Percentiles rank a stretch among this genome's conserved stretches.
These are phyloP conservation scores for Danielozyma ontarioensis DNA, from an alignment of 805 yeast genomes.

Conservation along the genomic window DNA sequence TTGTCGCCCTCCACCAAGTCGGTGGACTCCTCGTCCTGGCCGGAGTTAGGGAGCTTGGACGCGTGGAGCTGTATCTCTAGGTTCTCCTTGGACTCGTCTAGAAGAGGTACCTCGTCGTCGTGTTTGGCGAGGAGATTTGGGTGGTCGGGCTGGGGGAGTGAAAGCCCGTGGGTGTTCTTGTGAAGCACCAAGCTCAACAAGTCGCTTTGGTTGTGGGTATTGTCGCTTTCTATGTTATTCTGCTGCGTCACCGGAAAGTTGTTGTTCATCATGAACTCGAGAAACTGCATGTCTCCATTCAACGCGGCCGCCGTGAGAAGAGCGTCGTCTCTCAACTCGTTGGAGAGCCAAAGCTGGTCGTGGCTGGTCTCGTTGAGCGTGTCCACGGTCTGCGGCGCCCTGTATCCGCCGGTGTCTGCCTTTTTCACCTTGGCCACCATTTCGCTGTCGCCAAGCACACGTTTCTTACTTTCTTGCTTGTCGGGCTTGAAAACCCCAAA, in stretches of 20 bases:
- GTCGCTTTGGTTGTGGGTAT: constrained; percentile 30
- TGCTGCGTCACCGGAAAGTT: constrained; percentile 1
- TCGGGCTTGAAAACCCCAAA: constrained; percentile 66
- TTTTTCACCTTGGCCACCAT: background rate
- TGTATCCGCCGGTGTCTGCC: background rate
- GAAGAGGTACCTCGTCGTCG: background rate
- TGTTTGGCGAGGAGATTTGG: constrained; percentile 17
- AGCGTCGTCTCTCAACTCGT: constrained; percentile 68
- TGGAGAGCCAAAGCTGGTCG: constrained; percentile 66
- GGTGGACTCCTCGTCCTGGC: constrained; percentile 20
- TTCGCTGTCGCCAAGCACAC: background rate
- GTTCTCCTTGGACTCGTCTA: constrained; percentile 27
- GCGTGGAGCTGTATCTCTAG: constrained; percentile 43
- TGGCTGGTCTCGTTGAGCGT: constrained; percentile 12
- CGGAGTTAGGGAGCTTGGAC: constrained; percentile 10
- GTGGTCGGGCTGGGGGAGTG: constrained; percentile 11
- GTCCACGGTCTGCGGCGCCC: background rate
- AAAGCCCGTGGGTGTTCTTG: constrained; percentile 23
- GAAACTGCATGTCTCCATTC: constrained; percentile 53
- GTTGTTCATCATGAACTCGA: constrained; percentile 42
- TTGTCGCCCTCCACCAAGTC: constrained; percentile 30
- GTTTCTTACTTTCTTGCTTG: background rate
- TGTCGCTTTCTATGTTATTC: constrained; percentile 1
- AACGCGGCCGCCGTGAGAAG: constrained; percentile 68
- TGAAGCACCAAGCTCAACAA: constrained; percentile 51